A percentile compares a stretch with the other conserved stretches of the same genome.
Conservation (phyloP, 192 early-diverging fungal genomes). For the Coemansia sp. region DNA sequence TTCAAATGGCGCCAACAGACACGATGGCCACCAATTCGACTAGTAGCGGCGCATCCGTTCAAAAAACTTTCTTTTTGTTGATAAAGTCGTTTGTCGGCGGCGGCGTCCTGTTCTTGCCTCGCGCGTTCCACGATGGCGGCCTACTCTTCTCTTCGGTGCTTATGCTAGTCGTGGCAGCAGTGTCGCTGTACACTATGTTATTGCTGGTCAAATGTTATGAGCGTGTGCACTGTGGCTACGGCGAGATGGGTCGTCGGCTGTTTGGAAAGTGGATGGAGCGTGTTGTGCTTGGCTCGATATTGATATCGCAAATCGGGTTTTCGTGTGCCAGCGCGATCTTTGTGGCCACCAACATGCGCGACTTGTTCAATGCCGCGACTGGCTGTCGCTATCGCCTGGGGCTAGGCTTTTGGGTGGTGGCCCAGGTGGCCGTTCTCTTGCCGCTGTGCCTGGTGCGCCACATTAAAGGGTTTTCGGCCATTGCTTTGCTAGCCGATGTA, state of each 20-base stretch:
- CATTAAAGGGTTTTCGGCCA: slow-evolving; percentile 83
- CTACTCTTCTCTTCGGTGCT: slow-evolving; percentile 60
- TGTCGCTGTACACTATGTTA: slow-evolving; percentile 66
- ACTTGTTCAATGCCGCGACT: slow-evolving; percentile 67
- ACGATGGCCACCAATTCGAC: background rate
- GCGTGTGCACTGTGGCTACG: slow-evolving; percentile 61
- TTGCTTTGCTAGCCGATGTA: slow-evolving; percentile 86
- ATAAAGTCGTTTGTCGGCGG: slow-evolving; percentile 81
- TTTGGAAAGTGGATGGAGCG: slow-evolving; percentile 63
- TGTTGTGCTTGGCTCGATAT: slow-evolving; percentile 67
- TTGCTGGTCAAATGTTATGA: slow-evolving; percentile 63
- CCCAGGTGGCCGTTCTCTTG: slow-evolving; percentile 72
- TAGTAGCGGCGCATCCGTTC: slow-evolving; percentile 44
- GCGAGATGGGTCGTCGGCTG: slow-evolving; percentile 64
- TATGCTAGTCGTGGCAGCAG: slow-evolving; percentile 58
- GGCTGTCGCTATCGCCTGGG: slow-evolving; percentile 62
- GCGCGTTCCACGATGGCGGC: slow-evolving; percentile 77
- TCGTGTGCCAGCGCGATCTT: slow-evolving; percentile 86
- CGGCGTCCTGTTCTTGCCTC: slow-evolving; percentile 71
- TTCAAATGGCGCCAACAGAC: background rate
- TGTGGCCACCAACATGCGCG: slow-evolving; percentile 80
- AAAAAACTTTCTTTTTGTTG: slow-evolving; percentile 74
- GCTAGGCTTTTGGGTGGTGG: slow-evolving; percentile 71
- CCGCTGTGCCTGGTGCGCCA: slow-evolving; percentile 88
- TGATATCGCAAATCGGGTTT: slow-evolving; percentile 80